Conservation (phyloP, 2,329 filamentous ascomycete species). For the Sphaceloma murrayae region DNA sequence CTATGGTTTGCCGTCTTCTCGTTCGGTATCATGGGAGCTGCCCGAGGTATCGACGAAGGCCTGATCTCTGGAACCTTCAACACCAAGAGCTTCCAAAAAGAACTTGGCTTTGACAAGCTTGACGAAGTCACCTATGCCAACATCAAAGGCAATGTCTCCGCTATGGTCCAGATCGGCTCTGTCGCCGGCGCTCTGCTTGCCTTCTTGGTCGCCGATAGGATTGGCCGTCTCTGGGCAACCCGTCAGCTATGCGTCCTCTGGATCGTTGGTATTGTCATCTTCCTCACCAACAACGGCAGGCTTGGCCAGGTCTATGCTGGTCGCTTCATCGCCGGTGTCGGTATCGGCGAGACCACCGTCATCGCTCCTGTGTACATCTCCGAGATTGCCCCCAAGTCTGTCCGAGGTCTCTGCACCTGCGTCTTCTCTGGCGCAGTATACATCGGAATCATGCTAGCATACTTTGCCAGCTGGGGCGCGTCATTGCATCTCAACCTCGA, state of each 20-base stretch:
- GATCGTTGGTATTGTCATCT: slow-evolving; percentile 35
- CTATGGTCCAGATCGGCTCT: slow-evolving; percentile 71
- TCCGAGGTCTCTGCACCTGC: slow-evolving; percentile 60
- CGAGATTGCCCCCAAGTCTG: slow-evolving; percentile 50
- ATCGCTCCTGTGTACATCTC: slow-evolving; percentile 44
- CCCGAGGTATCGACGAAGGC: slow-evolving; percentile 66
- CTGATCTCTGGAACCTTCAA: slow-evolving; percentile 50
- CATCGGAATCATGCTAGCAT: slow-evolving; percentile 65
- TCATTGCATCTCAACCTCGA: slow-evolving; percentile 40
- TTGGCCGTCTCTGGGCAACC: slow-evolving; percentile 37
- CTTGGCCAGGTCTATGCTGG: slow-evolving; percentile 50
- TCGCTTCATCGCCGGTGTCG: slow-evolving; percentile 48
- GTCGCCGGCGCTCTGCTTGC: slow-evolving; percentile 58
- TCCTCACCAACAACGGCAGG: slow-evolving; percentile 31
- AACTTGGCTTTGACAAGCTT: slow-evolving; percentile 49
- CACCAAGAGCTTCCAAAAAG: slow-evolving; percentile 50
- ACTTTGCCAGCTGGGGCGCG: slow-evolving; percentile 54
- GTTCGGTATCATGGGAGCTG: slow-evolving; percentile 54
- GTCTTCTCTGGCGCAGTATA: slow-evolving; percentile 62
- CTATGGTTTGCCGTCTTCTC: slow-evolving; percentile 62
- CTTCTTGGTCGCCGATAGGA: slow-evolving; percentile 40
- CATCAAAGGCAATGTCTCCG: slow-evolving; percentile 60
- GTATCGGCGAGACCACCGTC: slow-evolving; percentile 39
- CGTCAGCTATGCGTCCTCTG: slow-evolving; percentile 35
- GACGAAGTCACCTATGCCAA: slow-evolving; percentile 48